Conservation (phyloP, 768 basidiomycete species). For the Postia placenta region DNA sequence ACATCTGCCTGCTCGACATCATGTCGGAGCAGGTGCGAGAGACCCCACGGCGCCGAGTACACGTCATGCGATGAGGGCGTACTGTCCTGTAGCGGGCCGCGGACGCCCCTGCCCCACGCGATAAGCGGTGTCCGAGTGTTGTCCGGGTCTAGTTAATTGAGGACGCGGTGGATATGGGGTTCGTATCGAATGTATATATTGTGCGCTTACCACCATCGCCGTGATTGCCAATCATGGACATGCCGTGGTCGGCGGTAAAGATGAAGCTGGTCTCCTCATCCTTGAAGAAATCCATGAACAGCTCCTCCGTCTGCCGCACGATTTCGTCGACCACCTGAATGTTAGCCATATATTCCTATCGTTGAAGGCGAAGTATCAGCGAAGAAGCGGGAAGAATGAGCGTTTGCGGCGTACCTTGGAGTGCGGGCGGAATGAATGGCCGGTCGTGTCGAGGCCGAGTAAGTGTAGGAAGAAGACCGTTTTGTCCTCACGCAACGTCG, state of each 20-base stretch:
- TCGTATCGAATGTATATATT: slow-evolving; percentile 1
- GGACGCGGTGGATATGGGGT: too few species aligned
- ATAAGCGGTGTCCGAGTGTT: slow-evolving; percentile 83
- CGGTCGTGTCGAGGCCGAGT: slow-evolving; percentile 80
- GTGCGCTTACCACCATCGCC: slow-evolving; percentile 65
- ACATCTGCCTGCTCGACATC: slow-evolving; percentile 86
- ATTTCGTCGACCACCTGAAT: slow-evolving; percentile 75
- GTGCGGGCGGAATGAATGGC: slow-evolving; percentile 80
- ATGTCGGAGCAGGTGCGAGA: slow-evolving; percentile 51
- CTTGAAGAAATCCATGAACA: slow-evolving; percentile 57
- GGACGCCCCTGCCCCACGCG: slow-evolving; percentile 75
- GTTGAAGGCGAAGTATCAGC: too few species aligned
- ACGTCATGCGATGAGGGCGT: slow-evolving; percentile 56
- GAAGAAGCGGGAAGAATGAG: too few species aligned
- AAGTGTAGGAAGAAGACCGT: slow-evolving; percentile 81
- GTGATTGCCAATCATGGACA: slow-evolving; percentile 85
- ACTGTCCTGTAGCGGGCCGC: slow-evolving; percentile 57
- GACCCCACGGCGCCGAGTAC: slow-evolving; percentile 60
- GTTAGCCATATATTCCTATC: slow-evolving; percentile 80
- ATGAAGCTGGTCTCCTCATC: slow-evolving; percentile 69
- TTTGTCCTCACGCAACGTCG: slow-evolving; percentile 48
- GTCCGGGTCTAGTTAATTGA: slow-evolving; percentile 59
- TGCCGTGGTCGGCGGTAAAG: slow-evolving; percentile 88
- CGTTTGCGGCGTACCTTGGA: slow-evolving; percentile 64
- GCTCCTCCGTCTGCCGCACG: slow-evolving; percentile 56